phyloP scores from a whole-genome alignment of 495 filamentous ascomycete species.

The Trichoderma gamsii region DNA sequence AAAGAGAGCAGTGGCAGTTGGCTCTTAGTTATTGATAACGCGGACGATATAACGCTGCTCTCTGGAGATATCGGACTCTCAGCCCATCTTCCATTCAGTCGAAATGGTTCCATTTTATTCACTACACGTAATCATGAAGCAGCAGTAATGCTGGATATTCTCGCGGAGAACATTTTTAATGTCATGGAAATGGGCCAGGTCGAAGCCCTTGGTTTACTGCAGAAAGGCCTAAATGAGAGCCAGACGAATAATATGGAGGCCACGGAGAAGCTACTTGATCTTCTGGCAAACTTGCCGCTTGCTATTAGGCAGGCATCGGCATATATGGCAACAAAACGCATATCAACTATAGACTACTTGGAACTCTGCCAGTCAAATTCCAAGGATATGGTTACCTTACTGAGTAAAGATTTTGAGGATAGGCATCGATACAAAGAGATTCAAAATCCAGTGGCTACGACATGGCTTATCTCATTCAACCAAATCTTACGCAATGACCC shows the following conservation, averaged over 20 bases:
- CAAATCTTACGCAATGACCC: conserved; percentile 21
- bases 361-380: background rate
- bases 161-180: conserved; percentile 15
- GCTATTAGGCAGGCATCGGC: conserved; percentile 45
- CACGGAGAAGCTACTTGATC: conserved; percentile 27
- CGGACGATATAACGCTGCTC: conserved; percentile 39
- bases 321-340: conserved; percentile 36
- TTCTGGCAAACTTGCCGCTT: conserved; percentile 37
- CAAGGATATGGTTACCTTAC: background rate
- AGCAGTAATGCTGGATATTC: conserved; percentile 19
- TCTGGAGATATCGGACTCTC: conserved; percentile 18
- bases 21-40: conserved; percentile 51
- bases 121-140: conserved; percentile 33
- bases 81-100: conserved; percentile 33
- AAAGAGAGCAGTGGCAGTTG: conserved; percentile 31
- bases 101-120: conserved; percentile 34
- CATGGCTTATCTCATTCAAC: background rate
- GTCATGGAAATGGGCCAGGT: conserved; percentile 29
- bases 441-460: background rate
- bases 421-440: background rate
- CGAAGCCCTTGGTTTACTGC: conserved; percentile 23
- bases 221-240: conserved; percentile 16
- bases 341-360: conserved; percentile 7
- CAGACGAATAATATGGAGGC: conserved; percentile 19
- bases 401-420: background rate